Evolutionary conservation across 2,329 filamentous ascomycete species (phyloP), one percentile per base, ranked within the genome.

Genomic region (Ploettnerulaceae sp.): DNA sequence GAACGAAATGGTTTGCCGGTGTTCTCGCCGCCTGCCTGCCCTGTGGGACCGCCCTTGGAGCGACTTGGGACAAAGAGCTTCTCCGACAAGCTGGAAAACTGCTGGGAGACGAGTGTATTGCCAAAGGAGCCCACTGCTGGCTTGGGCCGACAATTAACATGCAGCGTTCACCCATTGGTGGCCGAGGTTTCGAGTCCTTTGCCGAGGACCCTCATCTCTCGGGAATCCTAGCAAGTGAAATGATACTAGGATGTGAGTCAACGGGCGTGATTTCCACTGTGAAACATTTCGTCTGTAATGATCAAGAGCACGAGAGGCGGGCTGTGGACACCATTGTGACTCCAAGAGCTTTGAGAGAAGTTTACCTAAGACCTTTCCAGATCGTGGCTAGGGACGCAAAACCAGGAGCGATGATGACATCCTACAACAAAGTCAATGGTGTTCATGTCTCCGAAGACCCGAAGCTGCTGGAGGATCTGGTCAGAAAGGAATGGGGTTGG

Each of bases 1-100:
- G 82, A 40, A 80, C 76, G 36, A 79, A 76, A 56, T 85, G 84
- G 70, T 85, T 86, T 66, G 77, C 81, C 55, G 79, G 81, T 42
- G 66, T 73, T 24, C 71, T 70, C 18, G 74, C 78, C 1, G 77
- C 77, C n/a, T 81, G 77, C 57, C 74, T 82, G 54, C 77, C 78
- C 8, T 80, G 77, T 51, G 76, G 76, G 17, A 78, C 76, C 0
- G 73, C 69, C 1, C 67, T 82, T 5, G 78, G 74, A 21, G 69
- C 78, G 4, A 81, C 77, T 18, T 82, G 76, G 60, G 78, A 82
- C 61, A 64, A 67, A 22, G 62, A 70, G 5, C 69, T 81, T 7
- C 68, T 80, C 1, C 67, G 73, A 36, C 65, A 72, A 56, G 70
- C 73, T 14, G 76, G 76, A 25, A 65, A 61, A 52, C 69, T 69